phyloP scores from a whole-genome alignment of 2,329 filamentous ascomycete genomes.

The Ceratocystis huliohia region DNA sequence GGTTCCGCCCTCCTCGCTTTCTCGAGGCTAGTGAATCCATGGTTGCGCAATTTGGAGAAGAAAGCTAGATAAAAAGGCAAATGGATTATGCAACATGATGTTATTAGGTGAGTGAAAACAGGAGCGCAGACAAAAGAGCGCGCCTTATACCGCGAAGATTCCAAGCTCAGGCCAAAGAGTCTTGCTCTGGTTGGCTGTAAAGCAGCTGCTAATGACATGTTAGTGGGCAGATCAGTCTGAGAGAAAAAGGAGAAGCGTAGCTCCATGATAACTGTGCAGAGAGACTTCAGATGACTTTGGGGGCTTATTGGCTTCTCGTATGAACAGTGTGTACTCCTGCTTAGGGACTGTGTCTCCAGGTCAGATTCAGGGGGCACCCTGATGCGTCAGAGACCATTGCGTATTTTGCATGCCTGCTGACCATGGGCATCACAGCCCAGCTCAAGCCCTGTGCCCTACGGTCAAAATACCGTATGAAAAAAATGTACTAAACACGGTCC shows the following conservation, averaged over 20 bases:
- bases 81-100: background rate
- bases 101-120: background rate
- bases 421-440: background rate
- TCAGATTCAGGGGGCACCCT: background rate
- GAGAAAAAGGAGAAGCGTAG: background rate
- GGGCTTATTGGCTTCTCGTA: background rate
- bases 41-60: background rate
- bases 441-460: background rate
- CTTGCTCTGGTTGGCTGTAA: background rate
- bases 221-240: conserved; percentile 4
- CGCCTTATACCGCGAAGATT: background rate
- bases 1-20: background rate
- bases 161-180: background rate
- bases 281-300: background rate
- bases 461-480: background rate
- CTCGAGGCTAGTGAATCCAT: background rate
- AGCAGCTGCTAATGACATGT: background rate
- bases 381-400: background rate
- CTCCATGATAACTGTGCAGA: background rate
- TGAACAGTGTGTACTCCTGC: background rate
- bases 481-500: background rate
- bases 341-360: background rate
- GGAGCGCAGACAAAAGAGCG: background rate
- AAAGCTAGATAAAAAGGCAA: background rate
- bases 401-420: background rate